Conservation (phyloP, 192 early-diverging fungal species). For the Coemansia sp. region DNA sequence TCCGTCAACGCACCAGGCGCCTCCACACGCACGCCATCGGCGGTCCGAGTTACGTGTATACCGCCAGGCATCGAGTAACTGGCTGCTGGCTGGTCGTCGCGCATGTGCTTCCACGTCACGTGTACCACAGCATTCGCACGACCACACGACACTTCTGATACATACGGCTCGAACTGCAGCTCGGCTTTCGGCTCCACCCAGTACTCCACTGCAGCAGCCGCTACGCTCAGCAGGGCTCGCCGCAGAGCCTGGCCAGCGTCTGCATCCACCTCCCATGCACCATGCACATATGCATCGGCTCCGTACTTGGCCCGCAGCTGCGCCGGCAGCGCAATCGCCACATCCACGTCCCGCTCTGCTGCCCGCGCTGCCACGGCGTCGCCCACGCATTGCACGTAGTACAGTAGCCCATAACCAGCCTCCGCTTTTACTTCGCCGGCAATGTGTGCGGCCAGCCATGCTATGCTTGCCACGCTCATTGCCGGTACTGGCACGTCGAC, state of each 20-base stretch:
- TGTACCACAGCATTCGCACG: conserved; percentile 10
- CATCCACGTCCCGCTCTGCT: conserved; percentile 18
- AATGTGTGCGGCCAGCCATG: conserved; percentile 27
- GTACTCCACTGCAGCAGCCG: conserved; percentile 31
- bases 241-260: conserved; percentile 16
- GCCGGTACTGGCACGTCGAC: conserved; percentile 27
- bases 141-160: not conserved
- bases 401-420: conserved; percentile 2
- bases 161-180: conserved; percentile 20
- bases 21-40: conserved; percentile 1
- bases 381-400: conserved; percentile 32
- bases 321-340: conserved; percentile 27
- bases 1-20: conserved; percentile 11
- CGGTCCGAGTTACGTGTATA: not conserved
- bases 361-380: conserved; percentile 42
- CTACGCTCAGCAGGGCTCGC: conserved; percentile 26
- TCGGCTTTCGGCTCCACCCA: conserved; percentile 19
- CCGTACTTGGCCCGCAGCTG: conserved; percentile 1
- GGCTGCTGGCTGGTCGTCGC: conserved; percentile 13
- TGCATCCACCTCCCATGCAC: conserved; percentile 12
- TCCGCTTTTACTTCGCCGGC: not conserved
- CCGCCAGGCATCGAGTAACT: conserved; percentile 6
- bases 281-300: conserved; percentile 13
- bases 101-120: conserved; percentile 7
- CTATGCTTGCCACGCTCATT: conserved; percentile 19